Conservation (phyloP, 2,329 filamentous ascomycete genomes). For the Colletotrichum nymphaeae region DNA sequence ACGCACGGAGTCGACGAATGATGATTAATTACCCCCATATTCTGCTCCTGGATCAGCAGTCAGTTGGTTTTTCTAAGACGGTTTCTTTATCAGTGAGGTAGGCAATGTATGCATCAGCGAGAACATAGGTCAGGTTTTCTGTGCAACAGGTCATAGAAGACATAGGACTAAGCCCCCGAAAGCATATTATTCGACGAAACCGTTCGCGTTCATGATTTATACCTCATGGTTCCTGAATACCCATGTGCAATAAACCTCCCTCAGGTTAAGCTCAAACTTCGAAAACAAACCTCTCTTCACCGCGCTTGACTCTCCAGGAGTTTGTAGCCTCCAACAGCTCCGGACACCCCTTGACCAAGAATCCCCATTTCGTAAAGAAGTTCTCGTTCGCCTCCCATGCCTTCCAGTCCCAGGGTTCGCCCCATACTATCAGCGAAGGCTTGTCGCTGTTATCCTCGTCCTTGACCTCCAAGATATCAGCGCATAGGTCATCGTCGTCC, state of each 20-base stretch:
- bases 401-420: slow-evolving; percentile 53
- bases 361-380: slow-evolving; percentile 58
- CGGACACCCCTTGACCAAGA: slow-evolving; percentile 48
- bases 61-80: no score
- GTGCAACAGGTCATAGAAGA: no score
- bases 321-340: slow-evolving; percentile 52
- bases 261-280: slow-evolving; percentile 27
- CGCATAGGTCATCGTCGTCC: slow-evolving; percentile 22
- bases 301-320: slow-evolving; percentile 43
- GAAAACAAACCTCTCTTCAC: slow-evolving; percentile 4
- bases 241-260: no score
- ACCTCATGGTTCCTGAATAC: no score
- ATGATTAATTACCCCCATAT: no score
- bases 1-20: not conserved
- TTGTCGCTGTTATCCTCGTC: not conserved
- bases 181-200: no score
- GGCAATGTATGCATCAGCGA: no score
- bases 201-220: no score
- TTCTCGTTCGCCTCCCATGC: slow-evolving; percentile 59
- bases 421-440: slow-evolving; percentile 59
- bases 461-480: slow-evolving; percentile 13
- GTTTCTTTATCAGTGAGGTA: no score
- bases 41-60: no score
- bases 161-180: no score
- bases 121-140: no score